Percentiles rank a stretch among this genome's conserved stretches.
These are phyloP conservation scores for Eucalyptus leucophloia DNA, from an alignment of 345 rosid species.

Conservation along the genomic window DNA sequence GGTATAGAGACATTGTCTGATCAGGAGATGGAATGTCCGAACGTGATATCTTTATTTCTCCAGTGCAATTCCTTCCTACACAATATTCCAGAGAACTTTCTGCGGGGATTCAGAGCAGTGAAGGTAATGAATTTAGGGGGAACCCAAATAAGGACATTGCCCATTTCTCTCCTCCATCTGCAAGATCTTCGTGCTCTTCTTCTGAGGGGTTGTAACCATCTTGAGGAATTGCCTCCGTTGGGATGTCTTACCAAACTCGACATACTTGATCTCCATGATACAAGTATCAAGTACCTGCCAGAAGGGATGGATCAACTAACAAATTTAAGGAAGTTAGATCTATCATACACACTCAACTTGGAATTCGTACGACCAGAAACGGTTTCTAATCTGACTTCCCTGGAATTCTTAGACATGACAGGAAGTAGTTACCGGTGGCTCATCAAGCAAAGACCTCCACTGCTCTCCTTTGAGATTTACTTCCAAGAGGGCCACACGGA, in stretches of 20 bases:
- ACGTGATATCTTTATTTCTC: slow-evolving; percentile 10
- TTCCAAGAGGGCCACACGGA: background rate
- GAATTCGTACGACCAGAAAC: slow-evolving; percentile 9
- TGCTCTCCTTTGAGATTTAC: background rate
- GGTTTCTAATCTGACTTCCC: slow-evolving; percentile 7
- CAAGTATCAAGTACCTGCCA: slow-evolving; percentile 14
- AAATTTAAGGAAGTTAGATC: slow-evolving; percentile 9
- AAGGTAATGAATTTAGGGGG: slow-evolving; percentile 16
- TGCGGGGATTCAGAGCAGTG: slow-evolving; percentile 12
- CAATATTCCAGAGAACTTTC: slow-evolving; percentile 4
- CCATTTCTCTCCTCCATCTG: slow-evolving; percentile 10
- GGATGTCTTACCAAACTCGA: slow-evolving; percentile 12
- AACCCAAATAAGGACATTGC: slow-evolving; percentile 13
- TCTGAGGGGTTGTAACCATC: slow-evolving; percentile 11
- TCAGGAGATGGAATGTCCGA: background rate
- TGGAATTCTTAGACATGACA: slow-evolving; percentile 33
- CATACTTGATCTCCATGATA: slow-evolving; percentile 25
- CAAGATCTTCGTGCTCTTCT: slow-evolving; percentile 14
- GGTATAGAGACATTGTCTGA: slow-evolving; percentile 1
- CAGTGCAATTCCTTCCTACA: slow-evolving; percentile 16
- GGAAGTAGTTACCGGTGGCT: slow-evolving; percentile 11
- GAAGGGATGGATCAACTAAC: slow-evolving; percentile 12
- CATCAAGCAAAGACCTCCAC: background rate
- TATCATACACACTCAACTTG: slow-evolving; percentile 25
- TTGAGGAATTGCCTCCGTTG: slow-evolving; percentile 16